Evolutionary conservation across 2,329 filamentous ascomycete genomes (phyloP).

Genomic region (Xylaria sp.): DNA sequence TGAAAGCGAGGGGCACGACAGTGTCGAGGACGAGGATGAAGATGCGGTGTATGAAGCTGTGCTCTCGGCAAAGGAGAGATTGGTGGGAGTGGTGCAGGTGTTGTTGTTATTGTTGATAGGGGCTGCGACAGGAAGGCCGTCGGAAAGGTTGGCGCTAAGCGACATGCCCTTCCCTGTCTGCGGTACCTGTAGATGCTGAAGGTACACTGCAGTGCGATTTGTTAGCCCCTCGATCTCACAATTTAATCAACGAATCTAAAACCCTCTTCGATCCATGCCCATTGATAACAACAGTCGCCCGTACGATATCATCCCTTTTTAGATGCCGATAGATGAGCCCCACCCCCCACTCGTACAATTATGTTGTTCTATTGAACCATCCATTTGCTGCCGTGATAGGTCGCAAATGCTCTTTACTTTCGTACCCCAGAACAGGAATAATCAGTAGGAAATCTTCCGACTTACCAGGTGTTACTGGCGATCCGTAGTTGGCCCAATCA

Average conservation of each 20-base stretch:
- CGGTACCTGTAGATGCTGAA: conserved; percentile 51
- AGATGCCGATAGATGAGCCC: background rate
- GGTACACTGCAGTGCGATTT: conserved; percentile 46
- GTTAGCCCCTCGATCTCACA: conserved; percentile 40
- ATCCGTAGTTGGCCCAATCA: conserved; percentile 81
- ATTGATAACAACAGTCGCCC: background rate
- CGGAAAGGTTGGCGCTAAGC: conserved; percentile 69
- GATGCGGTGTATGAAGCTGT: conserved; percentile 24
- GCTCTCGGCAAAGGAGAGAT: conserved; percentile 29
- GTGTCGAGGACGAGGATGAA: conserved; percentile 48
- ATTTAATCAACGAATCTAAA: background rate
- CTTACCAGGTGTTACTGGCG: conserved; percentile 92
- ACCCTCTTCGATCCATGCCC: background rate
- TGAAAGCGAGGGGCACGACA: conserved; percentile 85
- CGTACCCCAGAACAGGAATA: background rate
- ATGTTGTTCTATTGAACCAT: background rate
- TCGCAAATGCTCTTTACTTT: background rate
- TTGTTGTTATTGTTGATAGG: conserved; percentile 51
- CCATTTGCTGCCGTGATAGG: background rate
- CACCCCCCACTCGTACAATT: background rate
- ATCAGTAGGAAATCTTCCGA: conserved; percentile 43
- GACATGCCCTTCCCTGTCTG: conserved; percentile 65
- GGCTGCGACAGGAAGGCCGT: conserved; percentile 76
- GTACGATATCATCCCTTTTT: background rate
- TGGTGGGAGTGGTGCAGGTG: conserved; percentile 37